A percentile compares a stretch with the other conserved stretches of the same genome.
Evolutionary conservation across 176 grass and related monocot species (phyloP).

Genomic region (Hsuehochloa calcarea): DNA sequence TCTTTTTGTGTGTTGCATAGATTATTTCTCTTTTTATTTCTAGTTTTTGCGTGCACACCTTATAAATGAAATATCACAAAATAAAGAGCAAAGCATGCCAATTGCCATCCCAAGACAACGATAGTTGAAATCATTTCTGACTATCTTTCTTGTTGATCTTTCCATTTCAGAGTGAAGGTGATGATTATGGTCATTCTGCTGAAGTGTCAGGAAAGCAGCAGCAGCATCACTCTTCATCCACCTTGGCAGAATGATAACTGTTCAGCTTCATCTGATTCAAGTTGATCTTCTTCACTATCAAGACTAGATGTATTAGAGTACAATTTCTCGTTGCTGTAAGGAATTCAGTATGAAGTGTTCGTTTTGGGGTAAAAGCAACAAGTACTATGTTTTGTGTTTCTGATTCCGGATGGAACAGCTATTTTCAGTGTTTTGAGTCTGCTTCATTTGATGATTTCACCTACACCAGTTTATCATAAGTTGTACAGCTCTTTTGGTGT

Average conservation of each 20-base stretch:
- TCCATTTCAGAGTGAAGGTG: conserved; percentile 26
- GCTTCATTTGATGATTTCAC: neutral
- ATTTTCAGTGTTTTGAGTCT: neutral
- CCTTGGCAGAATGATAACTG: neutral
- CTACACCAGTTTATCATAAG: neutral
- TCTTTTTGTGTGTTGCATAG: neutral
- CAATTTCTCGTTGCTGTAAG: neutral
- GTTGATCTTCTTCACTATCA: neutral
- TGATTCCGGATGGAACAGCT: neutral
- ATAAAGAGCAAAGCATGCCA: neutral
- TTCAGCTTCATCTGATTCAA: neutral
- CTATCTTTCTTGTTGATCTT: neutral
- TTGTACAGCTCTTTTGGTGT: conserved; percentile 27
- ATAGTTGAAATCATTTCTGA: conserved; percentile 13
- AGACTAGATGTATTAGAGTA: neutral
- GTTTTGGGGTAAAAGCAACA: conserved; percentile 6
- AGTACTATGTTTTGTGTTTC: neutral
- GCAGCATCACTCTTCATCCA: conserved; percentile 4
- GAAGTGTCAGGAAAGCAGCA: conserved; percentile 31
- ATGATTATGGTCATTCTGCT: conserved; percentile 17
- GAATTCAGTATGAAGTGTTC: neutral
- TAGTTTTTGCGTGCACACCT: neutral
- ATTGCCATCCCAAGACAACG: neutral
- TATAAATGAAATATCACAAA: neutral
- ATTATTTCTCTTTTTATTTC: neutral